These are phyloP conservation scores for Wickerhamiella galacta DNA, from an alignment of 805 yeast genomes.

Conservation along the genomic window DNA sequence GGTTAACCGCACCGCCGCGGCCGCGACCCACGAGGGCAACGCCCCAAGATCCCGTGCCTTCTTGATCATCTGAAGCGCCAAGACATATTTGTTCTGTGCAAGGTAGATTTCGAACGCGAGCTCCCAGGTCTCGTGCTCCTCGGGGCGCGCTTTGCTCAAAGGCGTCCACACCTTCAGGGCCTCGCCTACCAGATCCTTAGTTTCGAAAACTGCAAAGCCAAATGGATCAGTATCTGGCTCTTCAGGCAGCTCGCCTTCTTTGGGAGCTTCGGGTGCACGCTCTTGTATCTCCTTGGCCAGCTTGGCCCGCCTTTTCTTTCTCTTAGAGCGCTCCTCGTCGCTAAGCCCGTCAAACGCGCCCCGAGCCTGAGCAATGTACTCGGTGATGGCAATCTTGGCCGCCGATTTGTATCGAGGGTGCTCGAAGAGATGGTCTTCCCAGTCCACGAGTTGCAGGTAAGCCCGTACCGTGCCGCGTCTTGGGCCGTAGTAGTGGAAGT, in stretches of 20 bases:
- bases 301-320: constrained; percentile 30
- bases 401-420: constrained; percentile 63
- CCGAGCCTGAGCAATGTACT: constrained; percentile 30
- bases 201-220: constrained; percentile 26
- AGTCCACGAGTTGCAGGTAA: constrained; percentile 53
- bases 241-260: constrained; percentile 7
- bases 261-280: constrained; percentile 9
- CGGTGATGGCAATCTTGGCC: constrained; percentile 41
- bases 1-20: constrained; percentile 23
- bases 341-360: constrained; percentile 16
- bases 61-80: constrained; percentile 35
- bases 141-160: constrained; percentile 15
- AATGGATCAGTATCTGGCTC: constrained; percentile 28
- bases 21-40: constrained; percentile 13
- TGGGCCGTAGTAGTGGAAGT: constrained; percentile 85
- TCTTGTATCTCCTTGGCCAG: constrained; percentile 31
- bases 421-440: constrained; percentile 65
- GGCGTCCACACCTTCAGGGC: constrained; percentile 29
- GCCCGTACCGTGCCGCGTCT: constrained; percentile 82
- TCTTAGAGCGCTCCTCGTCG: constrained; percentile 21
- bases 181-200: constrained; percentile 27
- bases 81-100: constrained; percentile 32
- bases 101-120: constrained; percentile 29
- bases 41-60: constrained; percentile 28
- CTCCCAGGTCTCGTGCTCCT: constrained; percentile 27